Evolutionary conservation across 306 rosid species (phyloP).

Genomic region (Fagus sylvatica): DNA sequence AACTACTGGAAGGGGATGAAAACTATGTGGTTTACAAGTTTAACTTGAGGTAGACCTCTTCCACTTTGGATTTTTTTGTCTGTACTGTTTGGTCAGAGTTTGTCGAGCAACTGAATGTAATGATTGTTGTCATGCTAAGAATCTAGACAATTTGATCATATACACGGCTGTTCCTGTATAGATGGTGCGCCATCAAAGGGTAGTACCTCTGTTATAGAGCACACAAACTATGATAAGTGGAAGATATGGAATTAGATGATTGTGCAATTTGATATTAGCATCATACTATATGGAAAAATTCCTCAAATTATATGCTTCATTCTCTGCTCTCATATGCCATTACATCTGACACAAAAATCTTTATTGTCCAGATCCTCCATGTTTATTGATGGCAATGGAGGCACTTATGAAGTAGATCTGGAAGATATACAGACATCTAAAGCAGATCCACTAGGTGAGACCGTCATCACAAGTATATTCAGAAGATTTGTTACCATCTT

Average conservation of each 20-base stretch:
- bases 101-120: neutral
- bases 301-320: constrained; percentile 6
- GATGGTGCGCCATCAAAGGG: neutral
- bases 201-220: no score
- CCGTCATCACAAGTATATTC: neutral
- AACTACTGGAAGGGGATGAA: constrained; percentile 52
- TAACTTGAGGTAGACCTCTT: constrained; percentile 58
- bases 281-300: neutral
- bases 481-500: neutral
- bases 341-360: constrained; percentile 28
- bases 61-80: neutral
- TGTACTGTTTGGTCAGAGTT: neutral
- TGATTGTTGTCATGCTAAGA: neutral
- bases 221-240: neutral
- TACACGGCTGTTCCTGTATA: neutral
- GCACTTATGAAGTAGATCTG: constrained; percentile 55
- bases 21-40: constrained; percentile 55
- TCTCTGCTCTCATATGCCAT: constrained; percentile 13
- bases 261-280: neutral
- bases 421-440: constrained; percentile 60
- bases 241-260: neutral
- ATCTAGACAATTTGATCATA: neutral
- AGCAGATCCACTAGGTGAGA: constrained; percentile 71
- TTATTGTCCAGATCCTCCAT: constrained; percentile 59
- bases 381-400: constrained; percentile 57